These are phyloP conservation scores for Yamadazyma akitaensis DNA, from an alignment of 805 yeast genomes.

Conservation along the genomic window DNA sequence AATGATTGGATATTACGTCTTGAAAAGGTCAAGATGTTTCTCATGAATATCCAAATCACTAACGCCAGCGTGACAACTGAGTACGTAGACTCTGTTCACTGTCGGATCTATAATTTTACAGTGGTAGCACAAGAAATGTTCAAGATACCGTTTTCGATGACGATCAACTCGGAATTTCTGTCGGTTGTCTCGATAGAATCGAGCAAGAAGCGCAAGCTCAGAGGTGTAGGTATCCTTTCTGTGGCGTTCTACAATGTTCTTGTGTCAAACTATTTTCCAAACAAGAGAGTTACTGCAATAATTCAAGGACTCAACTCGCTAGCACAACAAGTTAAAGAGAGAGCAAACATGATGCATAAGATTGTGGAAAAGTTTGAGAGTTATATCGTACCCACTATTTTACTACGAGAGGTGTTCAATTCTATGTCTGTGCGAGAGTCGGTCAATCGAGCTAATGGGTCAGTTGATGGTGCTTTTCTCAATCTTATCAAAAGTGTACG, in stretches of 20 bases:
- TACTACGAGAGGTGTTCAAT: background rate
- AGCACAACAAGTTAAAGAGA: slow-evolving; percentile 20
- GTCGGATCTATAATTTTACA: slow-evolving; percentile 9
- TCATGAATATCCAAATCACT: slow-evolving; percentile 19
- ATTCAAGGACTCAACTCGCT: slow-evolving; percentile 32
- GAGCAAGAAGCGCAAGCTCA: background rate
- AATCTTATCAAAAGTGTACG: slow-evolving; percentile 18
- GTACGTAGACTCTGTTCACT: slow-evolving; percentile 12
- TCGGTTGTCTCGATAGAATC: background rate
- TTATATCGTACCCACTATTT: slow-evolving; percentile 17
- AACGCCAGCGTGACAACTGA: slow-evolving; percentile 14
- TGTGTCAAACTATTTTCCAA: slow-evolving; percentile 22
- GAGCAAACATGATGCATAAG: slow-evolving; percentile 21
- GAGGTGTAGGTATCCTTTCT: slow-evolving; percentile 16
- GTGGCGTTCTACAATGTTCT: slow-evolving; percentile 20
- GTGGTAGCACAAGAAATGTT: slow-evolving; percentile 11
- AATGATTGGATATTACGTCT: slow-evolving; percentile 29
- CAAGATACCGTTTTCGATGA: slow-evolving; percentile 3
- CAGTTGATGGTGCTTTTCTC: background rate
- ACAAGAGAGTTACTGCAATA: slow-evolving; percentile 25
- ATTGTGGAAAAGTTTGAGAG: slow-evolving; percentile 18
- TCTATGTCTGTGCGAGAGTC: background rate
- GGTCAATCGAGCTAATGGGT: background rate
- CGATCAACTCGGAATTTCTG: background rate
- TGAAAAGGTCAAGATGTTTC: slow-evolving; percentile 22